Evolutionary conservation across 768 basidiomycete genomes (phyloP), one percentile per base, ranked within the genome.

Genomic region (Tephrocybe sp.): DNA sequence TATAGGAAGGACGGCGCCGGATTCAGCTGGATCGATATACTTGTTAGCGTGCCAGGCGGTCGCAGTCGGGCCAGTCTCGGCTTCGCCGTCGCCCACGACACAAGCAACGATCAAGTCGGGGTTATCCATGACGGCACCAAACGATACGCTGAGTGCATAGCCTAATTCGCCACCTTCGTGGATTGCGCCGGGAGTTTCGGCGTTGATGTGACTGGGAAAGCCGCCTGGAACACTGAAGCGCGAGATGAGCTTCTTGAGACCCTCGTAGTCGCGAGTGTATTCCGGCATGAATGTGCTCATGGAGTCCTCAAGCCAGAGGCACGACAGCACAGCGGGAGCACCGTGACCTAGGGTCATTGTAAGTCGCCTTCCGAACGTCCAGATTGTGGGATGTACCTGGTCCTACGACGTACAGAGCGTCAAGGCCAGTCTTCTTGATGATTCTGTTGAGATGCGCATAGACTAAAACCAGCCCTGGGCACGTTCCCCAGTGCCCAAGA

Each of bases 161-260:
- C 93, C 93, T 12, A 95, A 79, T 66, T 95, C 93, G 24, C 86
- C 88, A 48, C 93, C 93, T 69, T 97, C 93, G 59, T 97, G 93
- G 55, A 97, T 95, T 3, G 82, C 77, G 4, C 93, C 93, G 17
- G 93, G 93, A 0, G 90, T 93, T 66, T 90, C 82, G 0, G 92
- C 88, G 52, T 92, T 89, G 57, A 88, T 81, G 51, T 86, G 84
- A 59, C 84, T 85, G 30, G 93, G 90, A 65, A 90, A 89, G 20
- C 93, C 92, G 18, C 89, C 88, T 0, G 93, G 93, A 42, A 77
- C 81, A 41, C 86, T 90, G 73, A 95, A 96, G 18, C 75, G 73
- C 4, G 82, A 73, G 56, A 93, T 80, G 58, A 94, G 85, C 48
- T 78, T 80, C 41, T 82, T 71, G 32, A 90, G 74, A 5, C 90